Percentiles rank a stretch among this genome's conserved stretches.
Evolutionary conservation across 2,329 filamentous ascomycete genomes (phyloP).

Genomic region (Alternaria novae-zelandiae): DNA sequence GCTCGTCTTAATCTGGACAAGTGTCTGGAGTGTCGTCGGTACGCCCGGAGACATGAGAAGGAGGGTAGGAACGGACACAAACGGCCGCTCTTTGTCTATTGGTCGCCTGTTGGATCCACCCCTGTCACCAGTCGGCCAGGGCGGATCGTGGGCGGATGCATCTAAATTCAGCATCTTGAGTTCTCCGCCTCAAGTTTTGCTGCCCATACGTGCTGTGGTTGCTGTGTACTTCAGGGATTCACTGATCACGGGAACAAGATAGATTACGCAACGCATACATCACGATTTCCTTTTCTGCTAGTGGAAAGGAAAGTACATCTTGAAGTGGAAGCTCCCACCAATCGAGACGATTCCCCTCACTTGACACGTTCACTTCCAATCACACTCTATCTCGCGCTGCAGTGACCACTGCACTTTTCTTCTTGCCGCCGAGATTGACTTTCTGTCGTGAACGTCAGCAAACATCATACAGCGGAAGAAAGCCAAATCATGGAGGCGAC

Average conservation of each 20-base stretch:
- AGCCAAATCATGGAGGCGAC: accelerated
- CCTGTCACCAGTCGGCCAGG: neutral
- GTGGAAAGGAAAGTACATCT: neutral
- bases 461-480: neutral
- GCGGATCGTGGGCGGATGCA: neutral
- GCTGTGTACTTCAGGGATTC: neutral
- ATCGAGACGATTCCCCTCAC: neutral
- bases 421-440: neutral
- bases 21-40: neutral
- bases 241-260: neutral
- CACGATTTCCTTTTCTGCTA: neutral
- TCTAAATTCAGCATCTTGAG: neutral
- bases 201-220: neutral
- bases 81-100: neutral
- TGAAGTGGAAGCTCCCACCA: accelerated
- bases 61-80: neutral
- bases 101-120: neutral
- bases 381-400: accelerated
- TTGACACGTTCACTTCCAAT: neutral
- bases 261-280: neutral
- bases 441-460: neutral
- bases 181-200: neutral
- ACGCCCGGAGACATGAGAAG: neutral
- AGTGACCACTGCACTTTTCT: neutral
- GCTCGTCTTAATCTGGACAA: accelerated